Base-by-base conservation (phyloP, 1,284 basidiomycete species). In the Cryptococcus amylolentus region DNA sequence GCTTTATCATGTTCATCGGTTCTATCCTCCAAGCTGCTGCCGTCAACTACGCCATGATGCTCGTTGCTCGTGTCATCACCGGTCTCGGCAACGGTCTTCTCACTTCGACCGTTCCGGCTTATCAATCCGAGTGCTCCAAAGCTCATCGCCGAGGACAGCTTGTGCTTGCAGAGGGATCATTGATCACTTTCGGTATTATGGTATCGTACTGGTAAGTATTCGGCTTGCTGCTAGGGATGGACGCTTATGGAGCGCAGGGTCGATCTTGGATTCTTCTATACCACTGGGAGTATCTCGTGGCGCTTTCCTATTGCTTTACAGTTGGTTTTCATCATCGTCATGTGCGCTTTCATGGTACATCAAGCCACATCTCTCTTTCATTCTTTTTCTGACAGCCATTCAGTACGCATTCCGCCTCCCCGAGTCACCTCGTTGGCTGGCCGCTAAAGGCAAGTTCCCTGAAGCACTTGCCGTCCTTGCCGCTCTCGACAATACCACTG, bases 341-440 rank as follows among this genome's bases (percentile, higher is more conserved):
- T 64, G 62, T 41, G 41, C 8, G 41, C 51, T 26, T 41, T 27
- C 48, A 20, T 74, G 63, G 67, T 67, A 73, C 35, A 74, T 50
- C 65, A 66, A 12, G 7, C 73, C 68, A 46, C 23, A 76, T 72
- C 13, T 48, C 74, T 20, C 20, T 20, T 20, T 20, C 20, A 20
- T 20, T 20, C 20, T 20, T 2, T 39, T 49, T 72, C 45, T 62
- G 78, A 27, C 26, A 20, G 35, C 58, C 69, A 35, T 41, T 40
- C 38, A 59, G 64, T 69, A 64, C 51, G 37, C 48, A 12, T 64
- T 61, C 72, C 57, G 65, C 57, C 61, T 71, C 1, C 80, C 80
- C 46, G 81, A 82, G 63, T 81, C 80, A 20, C 81, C 81, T 7
- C 78, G 81, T 51, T 81, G 77, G 75, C 73, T 81, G n/a, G 70